phyloP scores from a whole-genome alignment of 2,329 filamentous ascomycete species.

The Apiospora koreana region DNA sequence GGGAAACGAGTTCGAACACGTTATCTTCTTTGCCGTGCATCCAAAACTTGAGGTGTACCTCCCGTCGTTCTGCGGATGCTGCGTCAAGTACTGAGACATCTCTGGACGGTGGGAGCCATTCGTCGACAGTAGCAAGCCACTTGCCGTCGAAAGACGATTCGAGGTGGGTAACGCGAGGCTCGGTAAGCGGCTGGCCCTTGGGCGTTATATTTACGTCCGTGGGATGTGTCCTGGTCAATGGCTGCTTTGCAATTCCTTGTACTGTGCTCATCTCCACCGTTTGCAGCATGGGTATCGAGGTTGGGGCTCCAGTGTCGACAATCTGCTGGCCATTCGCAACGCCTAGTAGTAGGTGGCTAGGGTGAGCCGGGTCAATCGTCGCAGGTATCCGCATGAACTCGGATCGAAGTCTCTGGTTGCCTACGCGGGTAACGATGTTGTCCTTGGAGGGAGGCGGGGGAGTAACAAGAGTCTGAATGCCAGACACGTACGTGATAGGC shows the following conservation, averaged over 20 bases:
- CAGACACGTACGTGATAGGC: constrained; percentile 80
- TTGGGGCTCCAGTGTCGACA: constrained; percentile 49
- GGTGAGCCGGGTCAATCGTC: constrained; percentile 60
- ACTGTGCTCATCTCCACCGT: constrained; percentile 82
- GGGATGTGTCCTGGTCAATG: constrained; percentile 82
- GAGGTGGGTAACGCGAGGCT: constrained; percentile 77
- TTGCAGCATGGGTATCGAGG: constrained; percentile 67
- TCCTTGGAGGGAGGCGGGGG: constrained; percentile 52
- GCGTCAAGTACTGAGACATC: constrained; percentile 64
- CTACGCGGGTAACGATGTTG: constrained; percentile 53
- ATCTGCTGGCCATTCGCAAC: constrained; percentile 64
- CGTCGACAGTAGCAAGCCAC: constrained; percentile 91
- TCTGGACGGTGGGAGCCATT: constrained; percentile 75
- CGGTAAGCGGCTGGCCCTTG: constrained; percentile 69
- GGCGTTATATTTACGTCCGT: constrained; percentile 78
- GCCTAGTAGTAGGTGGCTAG: constrained; percentile 67
- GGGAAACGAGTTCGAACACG: constrained; percentile 74
- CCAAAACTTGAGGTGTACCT: constrained; percentile 93
- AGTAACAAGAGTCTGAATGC: constrained; percentile 69
- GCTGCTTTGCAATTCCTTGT: constrained; percentile 81
- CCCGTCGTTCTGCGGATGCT: constrained; percentile 53
- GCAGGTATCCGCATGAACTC: constrained; percentile 55
- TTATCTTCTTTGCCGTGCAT: constrained; percentile 51
- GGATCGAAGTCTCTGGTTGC: constrained; percentile 44
- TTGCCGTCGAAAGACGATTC: constrained; percentile 77